Evolutionary conservation across 805 yeast species (phyloP).

Genomic region (Yamadazyma scolyti): DNA sequence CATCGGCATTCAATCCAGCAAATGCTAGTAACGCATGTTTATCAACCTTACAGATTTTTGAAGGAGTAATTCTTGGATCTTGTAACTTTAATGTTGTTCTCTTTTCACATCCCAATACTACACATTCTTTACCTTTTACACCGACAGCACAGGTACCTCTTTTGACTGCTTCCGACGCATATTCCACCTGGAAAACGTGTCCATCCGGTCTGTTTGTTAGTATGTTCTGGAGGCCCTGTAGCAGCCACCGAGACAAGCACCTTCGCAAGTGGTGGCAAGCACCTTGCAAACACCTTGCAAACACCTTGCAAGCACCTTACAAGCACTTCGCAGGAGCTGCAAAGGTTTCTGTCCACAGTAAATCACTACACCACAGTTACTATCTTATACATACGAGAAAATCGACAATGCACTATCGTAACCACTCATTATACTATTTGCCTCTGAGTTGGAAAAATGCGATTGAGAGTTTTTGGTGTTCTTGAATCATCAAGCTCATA

Average conservation of each 20-base stretch:
- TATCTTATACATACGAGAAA: slow-evolving; percentile 79
- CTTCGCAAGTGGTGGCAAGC: no score
- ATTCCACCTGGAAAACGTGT: slow-evolving; percentile 97
- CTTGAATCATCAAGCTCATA: not conserved
- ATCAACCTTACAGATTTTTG: slow-evolving; percentile 89
- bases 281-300: no score
- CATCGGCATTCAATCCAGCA: slow-evolving; percentile 98
- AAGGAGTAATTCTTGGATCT: slow-evolving; percentile 94
- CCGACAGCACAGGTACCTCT: slow-evolving; percentile 99
- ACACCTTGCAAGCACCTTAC: no score
- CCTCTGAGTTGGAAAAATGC: slow-evolving; percentile 3
- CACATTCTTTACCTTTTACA: slow-evolving; percentile 83
- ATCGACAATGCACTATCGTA: slow-evolving; percentile 98
- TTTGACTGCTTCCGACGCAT: slow-evolving; percentile 95
- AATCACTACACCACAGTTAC: no score
- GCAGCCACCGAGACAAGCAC: no score
- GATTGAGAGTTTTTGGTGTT: not conserved
- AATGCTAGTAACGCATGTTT: slow-evolving; percentile 88
- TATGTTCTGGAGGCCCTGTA: no score
- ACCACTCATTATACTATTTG: slow-evolving; percentile 70
- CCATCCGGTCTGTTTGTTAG: slow-evolving; percentile 83
- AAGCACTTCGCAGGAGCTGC: no score
- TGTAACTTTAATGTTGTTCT: slow-evolving; percentile 92
- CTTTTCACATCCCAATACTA: slow-evolving; percentile 94
- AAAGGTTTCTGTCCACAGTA: no score